Conservation (phyloP, 345 rosid genomes). For the Kernera saxatilis region DNA sequence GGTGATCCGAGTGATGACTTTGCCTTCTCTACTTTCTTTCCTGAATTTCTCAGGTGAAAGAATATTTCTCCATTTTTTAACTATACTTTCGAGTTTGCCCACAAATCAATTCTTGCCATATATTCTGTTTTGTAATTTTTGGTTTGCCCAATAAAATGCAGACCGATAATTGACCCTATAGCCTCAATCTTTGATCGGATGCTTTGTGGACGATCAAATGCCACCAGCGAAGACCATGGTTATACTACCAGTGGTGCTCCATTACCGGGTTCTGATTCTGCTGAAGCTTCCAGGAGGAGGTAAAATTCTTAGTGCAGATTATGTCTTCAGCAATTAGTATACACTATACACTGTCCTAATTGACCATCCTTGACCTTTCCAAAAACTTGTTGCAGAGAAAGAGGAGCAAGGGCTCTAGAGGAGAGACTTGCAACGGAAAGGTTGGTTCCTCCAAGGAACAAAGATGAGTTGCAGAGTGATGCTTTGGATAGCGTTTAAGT, state of each 20-base stretch:
- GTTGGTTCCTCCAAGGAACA: slow-evolving; percentile 44
- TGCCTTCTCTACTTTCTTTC: slow-evolving; percentile 89
- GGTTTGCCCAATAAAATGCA: slow-evolving; percentile 22
- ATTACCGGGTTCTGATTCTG: slow-evolving; percentile 91
- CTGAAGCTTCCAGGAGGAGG: slow-evolving; percentile 98
- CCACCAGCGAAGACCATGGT: slow-evolving; percentile 43
- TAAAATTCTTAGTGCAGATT: slow-evolving; percentile 19
- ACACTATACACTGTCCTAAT: too few relatives aligned
- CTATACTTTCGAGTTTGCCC: background rate
- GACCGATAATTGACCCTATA: slow-evolving; percentile 82
- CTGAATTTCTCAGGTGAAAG: slow-evolving; percentile 70
- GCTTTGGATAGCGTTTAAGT: slow-evolving; percentile 56
- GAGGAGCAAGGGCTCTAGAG: slow-evolving; percentile 96
- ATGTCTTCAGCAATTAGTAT: background rate
- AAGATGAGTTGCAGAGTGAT: slow-evolving; percentile 52
- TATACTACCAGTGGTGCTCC: slow-evolving; percentile 55
- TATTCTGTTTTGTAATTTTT: slow-evolving; percentile 2
- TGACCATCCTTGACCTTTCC: background rate
- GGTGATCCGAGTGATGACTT: slow-evolving; percentile 98
- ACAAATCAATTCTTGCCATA: background rate
- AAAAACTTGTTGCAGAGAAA: slow-evolving; percentile 59
- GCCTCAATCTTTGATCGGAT: slow-evolving; percentile 76
- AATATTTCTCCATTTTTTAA: background rate
- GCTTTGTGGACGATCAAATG: slow-evolving; percentile 71
- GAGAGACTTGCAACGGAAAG: slow-evolving; percentile 88